Evolutionary conservation across 2,329 filamentous ascomycete species (phyloP), one percentile per base, ranked within the genome.

Genomic region (Aspergillus pseudoviridinutans): DNA sequence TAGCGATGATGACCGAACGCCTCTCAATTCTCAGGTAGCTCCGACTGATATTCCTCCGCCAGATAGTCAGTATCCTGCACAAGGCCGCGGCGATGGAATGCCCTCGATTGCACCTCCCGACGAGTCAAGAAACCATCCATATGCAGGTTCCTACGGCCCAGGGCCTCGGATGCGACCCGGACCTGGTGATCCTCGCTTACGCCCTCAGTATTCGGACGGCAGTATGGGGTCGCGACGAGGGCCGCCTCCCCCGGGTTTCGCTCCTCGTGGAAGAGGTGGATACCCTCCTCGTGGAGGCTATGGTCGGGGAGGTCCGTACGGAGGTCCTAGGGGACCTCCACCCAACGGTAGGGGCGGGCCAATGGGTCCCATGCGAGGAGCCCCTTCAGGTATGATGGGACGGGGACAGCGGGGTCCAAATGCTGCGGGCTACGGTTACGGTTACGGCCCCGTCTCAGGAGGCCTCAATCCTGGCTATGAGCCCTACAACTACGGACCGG

Each of bases 231-330:
- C 76, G 14, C 69, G 70, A 58, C 69, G 74, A 58, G 75, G 74
- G n/a, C 67, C 71, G 41, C 68, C 71, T 35, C 69, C 72, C 14
- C 68, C 69, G 57, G 76, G 76, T 12, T 83, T 80, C 60, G 78
- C 73, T 3, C 75, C 79, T 8, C 81, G 83, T 56, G 83, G 84
- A 25, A 79, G 87, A 66, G 86, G 84, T 63, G 80, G 79, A 6
- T 83, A 81, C 61, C 77, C 76, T 3, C 71, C 73, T 24, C 71
- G 78, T 54, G 78, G 81, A 51, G 76, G 69, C 10, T 78, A 77
- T 64, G 76, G 76, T 32, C 71, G 75, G 14, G 75, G 75, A 42
- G 71, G 70, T 9, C 71, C 75, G 28, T 73, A 78, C 52, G 71
- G 69, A 50, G 71, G 66, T 29, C 67, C 68, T 28, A 52, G 67